Evolutionary conservation across 2,329 filamentous ascomycete genomes (phyloP).

Genomic region (Stachybotrys chlorohalonatus): DNA sequence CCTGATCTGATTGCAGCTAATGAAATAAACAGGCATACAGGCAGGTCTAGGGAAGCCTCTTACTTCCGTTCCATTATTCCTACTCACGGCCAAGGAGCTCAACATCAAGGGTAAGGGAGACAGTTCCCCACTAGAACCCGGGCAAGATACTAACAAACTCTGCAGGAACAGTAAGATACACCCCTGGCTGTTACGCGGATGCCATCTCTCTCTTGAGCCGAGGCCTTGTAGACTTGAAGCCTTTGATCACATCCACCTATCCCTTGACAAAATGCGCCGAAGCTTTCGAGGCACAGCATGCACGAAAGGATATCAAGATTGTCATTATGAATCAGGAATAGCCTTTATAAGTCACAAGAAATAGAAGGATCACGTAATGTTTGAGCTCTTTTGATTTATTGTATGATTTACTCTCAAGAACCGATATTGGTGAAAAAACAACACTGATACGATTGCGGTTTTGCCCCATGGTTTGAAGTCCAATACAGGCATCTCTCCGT

Average conservation of each 20-base stretch:
- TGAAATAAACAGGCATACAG: constrained; percentile 7
- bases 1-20: not conserved
- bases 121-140: not conserved
- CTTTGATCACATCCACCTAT: constrained; percentile 14
- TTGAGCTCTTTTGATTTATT: too few species aligned
- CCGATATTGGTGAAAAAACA: too few species aligned
- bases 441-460: too few species aligned
- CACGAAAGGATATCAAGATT: constrained; percentile 12
- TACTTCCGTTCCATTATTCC: constrained; percentile 10
- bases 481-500: not conserved
- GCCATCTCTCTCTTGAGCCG: constrained; percentile 11
- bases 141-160: not conserved
- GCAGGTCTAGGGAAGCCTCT: constrained; percentile 12
- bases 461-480: too few species aligned
- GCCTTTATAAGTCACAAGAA: not conserved
- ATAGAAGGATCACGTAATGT: not conserved
- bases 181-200: constrained; percentile 14
- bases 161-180: constrained; percentile 14
- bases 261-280: constrained; percentile 8
- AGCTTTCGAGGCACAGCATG: constrained; percentile 12
- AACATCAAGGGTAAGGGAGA: constrained; percentile 9
- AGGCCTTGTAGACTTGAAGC: constrained; percentile 12
- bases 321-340: constrained; percentile 13
- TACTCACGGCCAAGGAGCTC: constrained; percentile 13
- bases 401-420: too few species aligned